Evolutionary conservation across 495 filamentous ascomycete species (phyloP).

Genomic region (Penicilliopsis zonata): DNA sequence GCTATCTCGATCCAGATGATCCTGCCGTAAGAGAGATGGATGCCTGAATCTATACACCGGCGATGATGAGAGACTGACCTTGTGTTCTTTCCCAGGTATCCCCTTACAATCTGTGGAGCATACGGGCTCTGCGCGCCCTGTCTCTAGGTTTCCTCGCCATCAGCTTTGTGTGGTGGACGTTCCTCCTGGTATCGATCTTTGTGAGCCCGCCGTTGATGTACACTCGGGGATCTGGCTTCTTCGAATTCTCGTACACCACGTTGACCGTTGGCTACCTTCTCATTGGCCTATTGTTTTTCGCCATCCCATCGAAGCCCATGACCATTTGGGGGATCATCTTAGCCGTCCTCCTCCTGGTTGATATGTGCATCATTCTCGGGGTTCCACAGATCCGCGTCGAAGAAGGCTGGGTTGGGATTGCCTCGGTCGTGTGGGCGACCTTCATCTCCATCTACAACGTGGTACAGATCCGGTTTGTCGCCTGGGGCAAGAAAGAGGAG

Average conservation of each 20-base stretch:
- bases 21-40: conserved; percentile 56
- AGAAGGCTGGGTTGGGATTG: conserved; percentile 85
- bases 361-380: conserved; percentile 65
- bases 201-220: conserved; percentile 78
- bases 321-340: conserved; percentile 55
- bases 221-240: conserved; percentile 81
- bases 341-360: conserved; percentile 59
- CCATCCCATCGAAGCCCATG: conserved; percentile 65
- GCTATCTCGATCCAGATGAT: conserved; percentile 82
- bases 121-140: conserved; percentile 63
- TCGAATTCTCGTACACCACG: conserved; percentile 68
- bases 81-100: conserved; percentile 48
- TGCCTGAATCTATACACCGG: not conserved
- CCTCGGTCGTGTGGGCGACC: conserved; percentile 65
- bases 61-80: conserved; percentile 1
- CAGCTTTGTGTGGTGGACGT: conserved; percentile 81
- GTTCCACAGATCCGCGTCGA: conserved; percentile 62
- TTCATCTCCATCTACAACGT: conserved; percentile 52
- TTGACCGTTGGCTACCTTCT: conserved; percentile 61
- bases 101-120: conserved; percentile 88
- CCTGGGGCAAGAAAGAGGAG: conserved; percentile 84
- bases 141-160: conserved; percentile 61
- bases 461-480: conserved; percentile 56
- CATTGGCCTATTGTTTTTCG: conserved; percentile 74
- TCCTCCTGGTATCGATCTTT: conserved; percentile 77